phyloP scores from a whole-genome alignment of 2,329 filamentous ascomycete genomes.

The Scolecobasidium constrictum region DNA sequence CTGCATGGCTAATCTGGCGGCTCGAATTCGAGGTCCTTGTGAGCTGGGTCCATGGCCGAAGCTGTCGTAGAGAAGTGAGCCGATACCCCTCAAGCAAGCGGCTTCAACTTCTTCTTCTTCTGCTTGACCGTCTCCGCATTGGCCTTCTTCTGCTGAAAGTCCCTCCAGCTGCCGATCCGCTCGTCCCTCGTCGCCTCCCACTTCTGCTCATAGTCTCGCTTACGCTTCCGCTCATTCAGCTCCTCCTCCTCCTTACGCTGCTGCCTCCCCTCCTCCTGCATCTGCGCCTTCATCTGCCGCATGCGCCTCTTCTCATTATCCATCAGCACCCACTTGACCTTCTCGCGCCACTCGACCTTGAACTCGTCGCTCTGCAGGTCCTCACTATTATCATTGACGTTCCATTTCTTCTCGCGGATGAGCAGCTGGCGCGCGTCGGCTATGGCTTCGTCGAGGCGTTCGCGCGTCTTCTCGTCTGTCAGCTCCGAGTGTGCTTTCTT shows the following conservation, averaged over 20 bases:
- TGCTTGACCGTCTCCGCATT: conserved; percentile 21
- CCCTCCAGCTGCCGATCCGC: conserved; percentile 86
- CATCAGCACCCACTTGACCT: conserved; percentile 78
- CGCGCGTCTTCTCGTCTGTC: conserved; percentile 87
- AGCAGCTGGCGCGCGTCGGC: conserved; percentile 90
- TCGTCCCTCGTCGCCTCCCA: conserved; percentile 91
- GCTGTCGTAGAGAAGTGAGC: too few species aligned
- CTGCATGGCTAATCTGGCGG: too few species aligned
- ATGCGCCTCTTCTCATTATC: conserved; percentile 82
- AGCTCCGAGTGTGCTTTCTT: conserved; percentile 89
- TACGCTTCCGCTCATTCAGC: conserved; percentile 48
- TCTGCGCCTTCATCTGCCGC: conserved; percentile 80
- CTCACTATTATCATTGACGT: conserved; percentile 57
- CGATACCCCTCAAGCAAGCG: conserved; percentile 40
- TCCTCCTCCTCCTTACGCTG: conserved; percentile 81
- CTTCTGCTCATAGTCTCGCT: conserved; percentile 80
- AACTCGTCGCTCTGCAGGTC: conserved; percentile 81
- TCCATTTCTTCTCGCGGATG: conserved; percentile 91
- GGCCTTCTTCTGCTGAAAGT: conserved; percentile 60
- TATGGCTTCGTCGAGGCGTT: conserved; percentile 83
- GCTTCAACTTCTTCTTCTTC: conserved; percentile 43
- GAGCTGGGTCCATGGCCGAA: too few species aligned
- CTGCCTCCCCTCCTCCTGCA: conserved; percentile 92
- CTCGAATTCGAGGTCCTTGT: too few species aligned
- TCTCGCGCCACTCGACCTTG: conserved; percentile 76